Percentiles rank a stretch among this genome's conserved stretches.
Evolutionary conservation across 106 monocot genomes (phyloP).

Genomic region (Apostasia ramifera): DNA sequence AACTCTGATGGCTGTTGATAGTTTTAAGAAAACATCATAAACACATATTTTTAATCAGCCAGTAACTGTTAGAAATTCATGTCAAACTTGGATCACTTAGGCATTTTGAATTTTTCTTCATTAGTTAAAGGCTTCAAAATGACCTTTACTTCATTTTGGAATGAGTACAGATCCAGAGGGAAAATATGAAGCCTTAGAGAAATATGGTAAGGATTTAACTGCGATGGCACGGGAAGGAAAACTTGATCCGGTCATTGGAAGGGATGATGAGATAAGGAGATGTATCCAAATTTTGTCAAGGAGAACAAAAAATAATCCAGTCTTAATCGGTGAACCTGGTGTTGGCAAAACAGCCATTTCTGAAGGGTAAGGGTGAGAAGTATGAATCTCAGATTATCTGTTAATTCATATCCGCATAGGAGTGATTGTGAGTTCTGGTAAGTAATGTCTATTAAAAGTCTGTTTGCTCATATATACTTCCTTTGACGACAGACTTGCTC

Average conservation of each 20-base stretch:
- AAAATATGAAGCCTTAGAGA: slow-evolving; percentile 94
- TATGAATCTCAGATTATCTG: neutral
- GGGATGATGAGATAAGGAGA: slow-evolving; percentile 98
- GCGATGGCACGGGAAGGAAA: slow-evolving; percentile 96
- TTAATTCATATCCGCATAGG: neutral
- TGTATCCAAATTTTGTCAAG: slow-evolving; percentile 98
- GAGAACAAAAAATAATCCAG: slow-evolving; percentile 98
- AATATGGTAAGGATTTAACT: slow-evolving; percentile 97
- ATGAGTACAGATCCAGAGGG: slow-evolving; percentile 87
- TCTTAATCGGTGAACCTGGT: slow-evolving; percentile 99
- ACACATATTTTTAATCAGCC: too few relatives aligned
- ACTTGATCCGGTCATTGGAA: slow-evolving; percentile 99
- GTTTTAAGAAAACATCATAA: too few relatives aligned
- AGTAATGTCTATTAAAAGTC: too few relatives aligned
- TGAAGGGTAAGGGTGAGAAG: slow-evolving; percentile 66
- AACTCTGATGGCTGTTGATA: too few relatives aligned
- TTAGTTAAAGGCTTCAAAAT: neutral
- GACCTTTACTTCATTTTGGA: neutral
- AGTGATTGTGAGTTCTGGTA: neutral
- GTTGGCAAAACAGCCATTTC: slow-evolving; percentile 99
- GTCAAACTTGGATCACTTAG: too few relatives aligned
- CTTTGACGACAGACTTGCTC: slow-evolving; percentile 72
- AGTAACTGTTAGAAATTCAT: too few relatives aligned
- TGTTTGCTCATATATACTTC: neutral
- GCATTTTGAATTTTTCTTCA: too few relatives aligned